Evolutionary conservation across 2,329 filamentous ascomycete genomes (phyloP).

Genomic region (Cordyceps sp.): DNA sequence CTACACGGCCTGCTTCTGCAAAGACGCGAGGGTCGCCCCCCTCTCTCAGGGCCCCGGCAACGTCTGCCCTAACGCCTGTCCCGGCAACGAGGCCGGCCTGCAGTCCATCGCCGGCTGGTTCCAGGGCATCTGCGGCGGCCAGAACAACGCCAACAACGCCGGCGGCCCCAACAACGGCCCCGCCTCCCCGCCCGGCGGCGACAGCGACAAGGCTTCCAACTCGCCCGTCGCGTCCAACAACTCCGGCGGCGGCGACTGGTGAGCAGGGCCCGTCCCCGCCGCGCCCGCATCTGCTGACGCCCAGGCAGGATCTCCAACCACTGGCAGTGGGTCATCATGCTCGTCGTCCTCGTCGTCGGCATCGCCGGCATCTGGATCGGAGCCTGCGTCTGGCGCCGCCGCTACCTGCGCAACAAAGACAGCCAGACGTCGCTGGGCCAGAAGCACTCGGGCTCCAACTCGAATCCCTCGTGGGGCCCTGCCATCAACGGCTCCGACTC

Average conservation of each 20-base stretch:
- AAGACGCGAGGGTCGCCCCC: conserved; percentile 37
- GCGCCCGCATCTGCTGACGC: too few species aligned
- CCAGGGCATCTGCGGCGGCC: conserved; percentile 37
- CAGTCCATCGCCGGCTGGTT: conserved; percentile 54
- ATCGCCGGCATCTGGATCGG: conserved; percentile 51
- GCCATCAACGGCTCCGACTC: conserved; percentile 9
- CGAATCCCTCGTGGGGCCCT: conserved; percentile 19
- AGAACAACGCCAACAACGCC: conserved; percentile 8
- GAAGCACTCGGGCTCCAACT: conserved; percentile 21
- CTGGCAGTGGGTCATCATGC: conserved; percentile 69
- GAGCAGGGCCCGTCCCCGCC: too few species aligned
- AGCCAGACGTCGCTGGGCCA: conserved; percentile 21
- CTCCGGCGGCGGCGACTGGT: conserved; percentile 28
- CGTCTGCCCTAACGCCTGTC: conserved; percentile 46
- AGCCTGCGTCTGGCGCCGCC: conserved; percentile 55
- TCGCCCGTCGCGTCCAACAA: conserved; percentile 1
- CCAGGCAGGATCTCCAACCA: conserved; percentile 55
- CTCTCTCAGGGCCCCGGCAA: conserved; percentile 39
- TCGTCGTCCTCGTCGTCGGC: conserved; percentile 55
- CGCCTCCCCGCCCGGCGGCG: conserved; percentile 5
- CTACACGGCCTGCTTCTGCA: conserved; percentile 61
- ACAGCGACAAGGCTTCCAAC: conserved; percentile 3
- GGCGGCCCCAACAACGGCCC: conserved; percentile 6
- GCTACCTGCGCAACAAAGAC: conserved; percentile 56
- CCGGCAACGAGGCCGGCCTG: conserved; percentile 26